Evolutionary conservation across 2,329 filamentous ascomycete species (phyloP), one percentile per base, ranked within the genome.

Genomic region (Botrytis cinerea): DNA sequence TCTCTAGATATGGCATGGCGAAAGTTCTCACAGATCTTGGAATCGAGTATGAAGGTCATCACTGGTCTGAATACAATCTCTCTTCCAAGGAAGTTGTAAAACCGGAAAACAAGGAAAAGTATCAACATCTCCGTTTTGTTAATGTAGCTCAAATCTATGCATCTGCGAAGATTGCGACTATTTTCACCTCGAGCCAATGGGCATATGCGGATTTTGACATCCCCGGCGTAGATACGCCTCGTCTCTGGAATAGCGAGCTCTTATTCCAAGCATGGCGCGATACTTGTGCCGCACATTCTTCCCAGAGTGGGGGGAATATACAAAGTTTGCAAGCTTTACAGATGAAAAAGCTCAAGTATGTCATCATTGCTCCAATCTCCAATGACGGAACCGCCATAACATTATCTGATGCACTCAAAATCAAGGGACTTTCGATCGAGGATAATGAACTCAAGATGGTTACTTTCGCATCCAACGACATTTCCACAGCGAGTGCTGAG

Each of bases 191-290:
- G 51, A 57, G 28, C n/a, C 51, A 57, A 14, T 28, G 51, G 51
- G n/a, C n/a, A 57, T n/a, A 28, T 57, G 51, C 51, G 9, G 51
- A 57, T 57, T 9, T 28, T 28, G 51, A 57, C n/a, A 32, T 4
- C 18, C 14, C 51, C 3, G n/a, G 18, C 28, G 3, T 57, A 7
- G 7, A 18, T 32, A 28, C 51, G n/a, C 51, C n/a, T 14, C 51
- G 51, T 57, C 51, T 57, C n/a, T 57, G n/a, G n/a, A 57, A 57
- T 57, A 57, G 51, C n/a, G 51, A 57, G 51, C 51, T 54, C 48
- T 54, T 54, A 16, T 54, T 54, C n/a, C 48, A 54, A 54, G 5
- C 48, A 20, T 57, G 51, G 51, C 51, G 51, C 51, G 51, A 57
- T 57, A 4, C 51, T 28, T 57, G 51, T 4, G 6, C 6, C 18